Evolutionary conservation across 163 green algal species (phyloP), one percentile per base, ranked within the genome.

Genomic region (Coccomyxa subellipsoidea): DNA sequence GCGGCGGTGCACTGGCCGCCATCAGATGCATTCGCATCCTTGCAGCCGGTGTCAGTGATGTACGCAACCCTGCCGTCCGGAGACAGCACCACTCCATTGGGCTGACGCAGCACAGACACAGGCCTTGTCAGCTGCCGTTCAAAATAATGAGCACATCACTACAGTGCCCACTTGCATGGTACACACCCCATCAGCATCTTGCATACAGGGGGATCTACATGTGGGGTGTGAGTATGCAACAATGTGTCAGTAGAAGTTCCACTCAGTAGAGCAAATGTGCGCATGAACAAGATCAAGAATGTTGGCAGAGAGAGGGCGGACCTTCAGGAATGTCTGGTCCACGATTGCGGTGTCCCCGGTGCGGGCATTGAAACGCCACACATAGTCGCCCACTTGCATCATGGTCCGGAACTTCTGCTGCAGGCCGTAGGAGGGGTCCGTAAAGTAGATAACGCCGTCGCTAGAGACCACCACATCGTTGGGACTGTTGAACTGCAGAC

Each of bases 51-150:
- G 70, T 77, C 70, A 6, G 70, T 77, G 10, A 77, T 23, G 5
- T 77, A 77, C 3, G 6, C 4, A 9, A 34, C 32, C 32, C 4
- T 38, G 27, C 70, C 70, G 32, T 77, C 25, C 3, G 70, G 70
- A 18, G 70, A 77, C 70, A 77, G 70, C n/a, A 40, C 70, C 70
- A 77, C 70, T 7, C 70, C 70, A 40, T 77, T 77, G 27, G 70
- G 70, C 70, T 77, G 70, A 27, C 70, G 10, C 39, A 34, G 66
- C 66, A 73, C 5, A 73, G 18, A 73, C 66, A 27, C 31, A 1
- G 66, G 21, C 31, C 27, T n/a, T 73, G 29, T 36, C 66, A 73
- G 66, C 66, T 73, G 18, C 32, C 31, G 31, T 18, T 2, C 23
- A 59, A 5, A 6, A 18, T 27, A 12, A 59, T 5, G 15, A 5